Percentiles rank a stretch among this genome's conserved stretches.
These are phyloP conservation scores for Malbranchea zuffiana DNA, from an alignment of 2,329 filamentous ascomycete genomes.

Conservation along the genomic window DNA sequence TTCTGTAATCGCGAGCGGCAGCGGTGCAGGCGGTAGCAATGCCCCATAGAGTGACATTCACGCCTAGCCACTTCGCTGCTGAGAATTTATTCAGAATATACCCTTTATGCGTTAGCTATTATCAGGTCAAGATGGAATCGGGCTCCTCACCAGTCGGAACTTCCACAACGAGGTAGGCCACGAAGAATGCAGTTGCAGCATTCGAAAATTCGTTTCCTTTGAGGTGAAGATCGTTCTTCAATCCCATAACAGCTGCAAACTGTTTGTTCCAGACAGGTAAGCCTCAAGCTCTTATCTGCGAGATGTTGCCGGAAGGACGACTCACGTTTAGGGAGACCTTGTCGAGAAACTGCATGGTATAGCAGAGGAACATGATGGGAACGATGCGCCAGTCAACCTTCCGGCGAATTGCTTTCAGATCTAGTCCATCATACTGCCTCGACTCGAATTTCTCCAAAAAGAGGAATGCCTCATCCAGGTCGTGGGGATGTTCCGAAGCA, in stretches of 20 bases:
- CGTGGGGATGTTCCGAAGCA: neutral
- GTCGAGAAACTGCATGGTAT: slow-evolving; percentile 52
- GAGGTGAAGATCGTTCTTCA: slow-evolving; percentile 45
- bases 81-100: slow-evolving; percentile 52
- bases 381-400: slow-evolving; percentile 38
- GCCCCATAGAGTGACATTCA: slow-evolving; percentile 50
- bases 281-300: slow-evolving; percentile 56
- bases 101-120: slow-evolving; percentile 23
- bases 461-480: slow-evolving; percentile 7
- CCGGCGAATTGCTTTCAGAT: slow-evolving; percentile 22
- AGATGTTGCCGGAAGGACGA: slow-evolving; percentile 34
- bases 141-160: slow-evolving; percentile 46
- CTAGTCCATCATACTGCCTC: neutral
- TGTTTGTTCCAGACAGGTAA: slow-evolving; percentile 21
- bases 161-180: slow-evolving; percentile 50
- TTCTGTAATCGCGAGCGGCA: slow-evolving; percentile 34
- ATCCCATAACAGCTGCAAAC: slow-evolving; percentile 48
- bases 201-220: slow-evolving; percentile 52
- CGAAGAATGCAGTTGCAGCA: slow-evolving; percentile 52
- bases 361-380: slow-evolving; percentile 43
- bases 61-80: slow-evolving; percentile 49
- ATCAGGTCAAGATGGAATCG: neutral
- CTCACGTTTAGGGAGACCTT: slow-evolving; percentile 40
- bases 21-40: slow-evolving; percentile 40
- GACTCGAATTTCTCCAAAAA: slow-evolving; percentile 2